Conservation (phyloP, 1,284 basidiomycete genomes). For the Neonothopanus nambi region DNA sequence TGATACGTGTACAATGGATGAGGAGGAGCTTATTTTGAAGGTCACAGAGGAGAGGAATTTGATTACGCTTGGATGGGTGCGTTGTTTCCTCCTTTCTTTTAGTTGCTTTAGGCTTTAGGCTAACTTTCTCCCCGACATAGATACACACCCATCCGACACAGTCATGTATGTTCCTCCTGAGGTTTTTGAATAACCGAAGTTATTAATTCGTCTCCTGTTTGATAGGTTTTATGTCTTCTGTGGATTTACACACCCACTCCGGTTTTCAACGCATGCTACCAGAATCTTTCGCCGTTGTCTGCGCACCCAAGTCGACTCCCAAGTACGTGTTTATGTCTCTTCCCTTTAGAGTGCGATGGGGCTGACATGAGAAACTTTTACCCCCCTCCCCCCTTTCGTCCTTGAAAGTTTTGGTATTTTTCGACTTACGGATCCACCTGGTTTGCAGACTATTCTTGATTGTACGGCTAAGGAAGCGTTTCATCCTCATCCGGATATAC, state of each 20-base stretch:
- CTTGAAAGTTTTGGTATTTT: constrained; percentile 76
- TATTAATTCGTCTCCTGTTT: neutral
- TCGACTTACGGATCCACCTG: constrained; percentile 82
- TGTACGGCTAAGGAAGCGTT: constrained; percentile 76
- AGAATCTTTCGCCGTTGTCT: constrained; percentile 90
- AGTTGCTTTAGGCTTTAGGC: neutral
- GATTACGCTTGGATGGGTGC: constrained; percentile 87
- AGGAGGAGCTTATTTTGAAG: constrained; percentile 82
- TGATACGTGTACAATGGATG: constrained; percentile 87
- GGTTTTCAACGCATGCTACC: constrained; percentile 86
- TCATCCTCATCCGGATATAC: constrained; percentile 79
- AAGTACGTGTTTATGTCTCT: constrained; percentile 47
- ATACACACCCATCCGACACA: constrained; percentile 93
- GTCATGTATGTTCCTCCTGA: constrained; percentile 55
- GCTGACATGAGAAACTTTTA: too few relatives aligned
- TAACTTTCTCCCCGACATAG: constrained; percentile 36
- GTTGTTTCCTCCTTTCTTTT: constrained; percentile 27
- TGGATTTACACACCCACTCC: constrained; percentile 87
- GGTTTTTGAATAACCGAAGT: neutral
- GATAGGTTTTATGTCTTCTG: constrained; percentile 82
- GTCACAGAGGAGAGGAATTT: constrained; percentile 78
- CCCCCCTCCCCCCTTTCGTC: neutral
- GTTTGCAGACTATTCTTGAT: constrained; percentile 66
- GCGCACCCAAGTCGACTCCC: constrained; percentile 77
- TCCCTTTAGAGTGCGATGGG: too few relatives aligned